These are phyloP conservation scores for Acer yangbiense DNA, from an alignment of 345 rosid species.

Conservation along the genomic window DNA sequence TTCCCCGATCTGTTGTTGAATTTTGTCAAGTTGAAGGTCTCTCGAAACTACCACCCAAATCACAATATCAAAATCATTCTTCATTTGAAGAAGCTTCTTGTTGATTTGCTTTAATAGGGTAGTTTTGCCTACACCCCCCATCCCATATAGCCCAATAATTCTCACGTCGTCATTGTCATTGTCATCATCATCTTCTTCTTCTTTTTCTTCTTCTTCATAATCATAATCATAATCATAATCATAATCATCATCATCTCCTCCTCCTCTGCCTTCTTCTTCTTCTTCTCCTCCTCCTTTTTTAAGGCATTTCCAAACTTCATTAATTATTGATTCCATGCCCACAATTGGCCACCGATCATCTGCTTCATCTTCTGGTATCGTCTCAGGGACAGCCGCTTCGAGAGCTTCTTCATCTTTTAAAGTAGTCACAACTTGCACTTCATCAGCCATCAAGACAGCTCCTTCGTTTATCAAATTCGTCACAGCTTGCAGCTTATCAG, in stretches of 20 bases:
- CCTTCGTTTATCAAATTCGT: neutral
- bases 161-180: neutral
- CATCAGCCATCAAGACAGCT: neutral
- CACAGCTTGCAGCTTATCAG: neutral
- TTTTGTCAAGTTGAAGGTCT: neutral
- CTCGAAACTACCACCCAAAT: constrained; percentile 26
- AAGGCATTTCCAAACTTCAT: neutral
- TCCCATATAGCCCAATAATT: neutral
- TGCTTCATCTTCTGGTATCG: neutral
- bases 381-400: neutral
- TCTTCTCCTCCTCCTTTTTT: neutral
- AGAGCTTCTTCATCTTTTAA: neutral
- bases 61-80: constrained; percentile 4
- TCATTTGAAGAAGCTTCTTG: neutral
- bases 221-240: neutral
- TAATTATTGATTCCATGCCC: neutral
- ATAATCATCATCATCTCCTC: no score
- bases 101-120: constrained; percentile 23
- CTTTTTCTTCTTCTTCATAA: no score
- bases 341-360: neutral
- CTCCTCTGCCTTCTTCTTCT: no score
- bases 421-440: neutral
- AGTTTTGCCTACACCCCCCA: constrained; percentile 5
- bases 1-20: neutral
- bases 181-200: neutral